Evolutionary conservation across 2,329 filamentous ascomycete genomes (phyloP).

Genomic region (Colletotrichum sp.): DNA sequence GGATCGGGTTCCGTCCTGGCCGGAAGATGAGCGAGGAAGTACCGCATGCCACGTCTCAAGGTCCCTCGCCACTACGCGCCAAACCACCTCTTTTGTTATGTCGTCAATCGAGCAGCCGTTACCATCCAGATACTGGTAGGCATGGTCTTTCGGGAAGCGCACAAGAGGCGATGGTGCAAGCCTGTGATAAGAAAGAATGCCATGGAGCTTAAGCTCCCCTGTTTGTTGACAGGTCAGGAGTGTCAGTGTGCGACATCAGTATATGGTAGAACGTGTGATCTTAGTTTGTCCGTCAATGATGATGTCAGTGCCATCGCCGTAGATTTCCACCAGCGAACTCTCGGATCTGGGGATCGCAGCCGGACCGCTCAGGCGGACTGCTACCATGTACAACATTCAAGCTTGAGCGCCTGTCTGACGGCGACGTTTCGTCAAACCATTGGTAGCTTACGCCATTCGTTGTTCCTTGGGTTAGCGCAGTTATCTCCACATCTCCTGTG

Average conservation of each 20-base stretch:
- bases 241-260: neutral
- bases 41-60: neutral
- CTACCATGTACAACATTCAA: neutral
- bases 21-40: neutral
- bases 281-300: neutral
- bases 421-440: neutral
- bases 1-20: too few species aligned
- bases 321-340: neutral
- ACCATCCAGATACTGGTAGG: neutral
- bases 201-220: neutral
- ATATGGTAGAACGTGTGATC: neutral
- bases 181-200: rapidly evolving
- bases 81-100: neutral
- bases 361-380: neutral
- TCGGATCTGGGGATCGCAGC: neutral
- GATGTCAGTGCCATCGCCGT: neutral
- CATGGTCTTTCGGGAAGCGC: neutral
- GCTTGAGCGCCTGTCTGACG: neutral
- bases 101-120: neutral
- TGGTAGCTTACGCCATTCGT: rapidly evolving
- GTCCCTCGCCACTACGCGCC: neutral
- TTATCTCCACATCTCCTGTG: neutral
- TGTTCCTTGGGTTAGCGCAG: neutral
- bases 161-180: neutral
- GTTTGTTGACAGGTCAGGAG: neutral